These are phyloP conservation scores for Acanthamoeba lenticulata DNA, from an alignment of 208 protist species.

Conservation along the genomic window DNA sequence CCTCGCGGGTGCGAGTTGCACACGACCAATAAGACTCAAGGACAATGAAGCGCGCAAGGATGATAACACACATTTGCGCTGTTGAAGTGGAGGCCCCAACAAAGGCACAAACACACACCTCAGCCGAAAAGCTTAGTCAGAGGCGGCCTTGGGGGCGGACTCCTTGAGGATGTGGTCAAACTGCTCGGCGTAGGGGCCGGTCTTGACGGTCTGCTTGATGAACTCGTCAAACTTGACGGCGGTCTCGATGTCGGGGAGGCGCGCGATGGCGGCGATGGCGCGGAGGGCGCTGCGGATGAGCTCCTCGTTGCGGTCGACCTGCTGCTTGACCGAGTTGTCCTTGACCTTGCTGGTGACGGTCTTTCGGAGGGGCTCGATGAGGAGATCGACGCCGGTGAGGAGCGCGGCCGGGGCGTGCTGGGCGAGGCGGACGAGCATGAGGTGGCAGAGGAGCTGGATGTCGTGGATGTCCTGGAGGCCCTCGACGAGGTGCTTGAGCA, in stretches of 20 bases:
- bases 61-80: no score
- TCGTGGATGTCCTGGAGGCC: conserved; percentile 86
- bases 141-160: conserved; percentile 28
- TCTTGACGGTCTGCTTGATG: conserved; percentile 59
- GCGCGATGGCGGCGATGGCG: conserved; percentile 51
- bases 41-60: no score
- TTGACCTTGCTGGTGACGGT: conserved; percentile 81
- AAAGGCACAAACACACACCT: background rate
- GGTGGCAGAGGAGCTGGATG: conserved; percentile 85
- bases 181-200: conserved; percentile 40
- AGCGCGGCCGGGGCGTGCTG: conserved; percentile 50
- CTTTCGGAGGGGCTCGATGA: conserved; percentile 76
- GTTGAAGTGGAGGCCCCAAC: background rate
- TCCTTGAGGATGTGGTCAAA: conserved; percentile 63
- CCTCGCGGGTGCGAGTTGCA: no score
- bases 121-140: background rate
- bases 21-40: no score
- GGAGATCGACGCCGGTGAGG: conserved; percentile 59
- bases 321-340: conserved; percentile 82
- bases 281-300: conserved; percentile 80
- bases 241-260: conserved; percentile 48
- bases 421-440: conserved; percentile 81
- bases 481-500: conserved; percentile 79
- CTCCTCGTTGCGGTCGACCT: conserved; percentile 86
- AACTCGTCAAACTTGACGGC: conserved; percentile 68